Base-by-base conservation (phyloP, 371 early-diverging fungal genomes). In the Mucor piriformis region DNA sequence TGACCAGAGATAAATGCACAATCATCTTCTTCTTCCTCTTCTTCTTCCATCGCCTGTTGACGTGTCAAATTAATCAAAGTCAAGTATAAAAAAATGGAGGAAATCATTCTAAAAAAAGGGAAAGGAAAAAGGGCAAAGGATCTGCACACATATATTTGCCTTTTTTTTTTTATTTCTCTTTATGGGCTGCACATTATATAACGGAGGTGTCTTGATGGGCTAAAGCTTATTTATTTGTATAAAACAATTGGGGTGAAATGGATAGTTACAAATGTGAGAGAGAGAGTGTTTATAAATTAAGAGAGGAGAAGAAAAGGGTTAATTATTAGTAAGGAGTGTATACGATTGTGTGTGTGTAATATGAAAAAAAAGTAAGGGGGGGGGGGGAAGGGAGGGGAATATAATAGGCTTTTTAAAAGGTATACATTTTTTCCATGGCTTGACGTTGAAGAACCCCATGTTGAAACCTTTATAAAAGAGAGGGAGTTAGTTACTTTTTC, bases 371-470 rank as follows among this genome's bases (percentile, higher is more conserved):
- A 40, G 24, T 16, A 23, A 23, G 42, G 50, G 24, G 24, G 50
- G 27, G 33, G 18, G 29, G n/a, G 38, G 15, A 20, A 21, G 8
- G 18, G 29, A 27, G 37, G 13, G 40, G 24, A 29, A 55, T 40
- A 42, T 33, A 7, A 55, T 58, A 40, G 15, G 27, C n/a, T 50
- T 35, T 50, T 64, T 61, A 66, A 58, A 66, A 79, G 51, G 67
- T 75, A 63, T 79, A 79, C 71, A 74, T 76, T 65, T 79, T 79
- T 59, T 79, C 79, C 73, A 79, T 76, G 40, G 79, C 79, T 67
- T 79, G 79, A 52, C 79, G 61, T 50, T 79, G 79, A 34, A 79
- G 59, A 32, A 79, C 69, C n/a, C 73, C 67, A 58, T 79, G 79
- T 50, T 79, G 79, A 33, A 79, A 79, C 44, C 79, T 79, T 59